Base-by-base conservation (phyloP, 306 rosid genomes). In the Chamaecrista fasciculata region DNA sequence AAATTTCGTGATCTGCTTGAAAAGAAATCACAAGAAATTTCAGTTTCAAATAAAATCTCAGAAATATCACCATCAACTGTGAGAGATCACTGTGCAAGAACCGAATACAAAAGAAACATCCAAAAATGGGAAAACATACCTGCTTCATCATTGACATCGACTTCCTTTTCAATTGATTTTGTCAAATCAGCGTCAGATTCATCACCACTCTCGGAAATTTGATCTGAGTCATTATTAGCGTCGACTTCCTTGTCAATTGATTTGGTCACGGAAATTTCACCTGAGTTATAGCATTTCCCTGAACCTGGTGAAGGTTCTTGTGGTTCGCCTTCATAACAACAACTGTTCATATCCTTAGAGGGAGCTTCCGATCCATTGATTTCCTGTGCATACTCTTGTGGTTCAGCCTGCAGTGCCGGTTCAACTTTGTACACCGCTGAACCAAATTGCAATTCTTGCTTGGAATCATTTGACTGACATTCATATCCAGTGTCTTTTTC, bases 61-160 rank as follows among this genome's bases (percentile, higher is more conserved):
- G 42, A 33, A n/a, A 19, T 28, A 56, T n/a, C 78, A 71, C 19
- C 58, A 21, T 53, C 53, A 23, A 40, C n/a, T n/a, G n/a, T n/a
- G n/a, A n/a, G n/a, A 9, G 16, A 44, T 31, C 19, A 16, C 4
- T 3, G 11, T 5, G 40, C 20, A 50, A 52, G 5, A 55, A 36
- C 40, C 12, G 37, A 19, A 56, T 14, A 12, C 50, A 36, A 4
- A 34, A 25, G 12, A 64, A 33, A 23, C 28, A 6, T 18, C 23
- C 14, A 16, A 43, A 53, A 25, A 21, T 9, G 42, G 61, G 15
- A n/a, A 16, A 73, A 42, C 79, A 73, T 26, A 78, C 86, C 84
- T 31, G 39, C n/a, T 66, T 73, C 61, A 23, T 40, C 46, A 42
- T 16, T 28, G 34, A 33, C 70, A 23, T 66, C 66, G 39, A 43